Percentiles rank a stretch among this genome's conserved stretches.
These are phyloP conservation scores for Silene latifolia DNA, from an alignment of 148 eudicot species.

Conservation along the genomic window DNA sequence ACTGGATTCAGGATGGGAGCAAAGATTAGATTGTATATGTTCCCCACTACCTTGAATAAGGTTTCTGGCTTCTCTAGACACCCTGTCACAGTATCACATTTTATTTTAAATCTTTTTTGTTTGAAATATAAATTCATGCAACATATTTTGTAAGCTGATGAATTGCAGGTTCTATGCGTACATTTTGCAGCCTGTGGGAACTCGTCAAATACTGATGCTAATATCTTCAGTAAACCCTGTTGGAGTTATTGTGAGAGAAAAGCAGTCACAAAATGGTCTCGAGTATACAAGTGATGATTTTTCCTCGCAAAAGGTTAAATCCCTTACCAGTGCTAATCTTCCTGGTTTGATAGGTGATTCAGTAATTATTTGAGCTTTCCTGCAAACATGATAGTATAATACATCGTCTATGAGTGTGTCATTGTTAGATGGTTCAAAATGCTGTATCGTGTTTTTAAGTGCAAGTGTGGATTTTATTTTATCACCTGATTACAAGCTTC, in stretches of 20 bases:
- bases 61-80: constrained; percentile 58
- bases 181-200: constrained; percentile 69
- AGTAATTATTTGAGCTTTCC: constrained; percentile 57
- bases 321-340: constrained; percentile 54
- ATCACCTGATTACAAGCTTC: constrained; percentile 53
- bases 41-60: constrained; percentile 35
- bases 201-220: constrained; percentile 58
- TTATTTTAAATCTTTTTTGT: neutral
- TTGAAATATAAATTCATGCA: neutral
- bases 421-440: too few species aligned
- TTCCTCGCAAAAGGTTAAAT: neutral
- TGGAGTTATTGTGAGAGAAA: neutral
- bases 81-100: constrained; percentile 41
- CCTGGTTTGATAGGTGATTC: constrained; percentile 94
- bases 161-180: constrained; percentile 26
- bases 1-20: constrained; percentile 54
- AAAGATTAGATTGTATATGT: constrained; percentile 34
- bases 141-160: too few species aligned
- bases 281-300: neutral
- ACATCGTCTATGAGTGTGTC: neutral
- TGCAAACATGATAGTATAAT: constrained; percentile 24
- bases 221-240: constrained; percentile 53
- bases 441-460: too few species aligned
- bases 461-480: too few species aligned
- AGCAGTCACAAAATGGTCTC: neutral